Evolutionary conservation across 2,329 filamentous ascomycete genomes (phyloP).

Genomic region (Colletotrichum aenigma): DNA sequence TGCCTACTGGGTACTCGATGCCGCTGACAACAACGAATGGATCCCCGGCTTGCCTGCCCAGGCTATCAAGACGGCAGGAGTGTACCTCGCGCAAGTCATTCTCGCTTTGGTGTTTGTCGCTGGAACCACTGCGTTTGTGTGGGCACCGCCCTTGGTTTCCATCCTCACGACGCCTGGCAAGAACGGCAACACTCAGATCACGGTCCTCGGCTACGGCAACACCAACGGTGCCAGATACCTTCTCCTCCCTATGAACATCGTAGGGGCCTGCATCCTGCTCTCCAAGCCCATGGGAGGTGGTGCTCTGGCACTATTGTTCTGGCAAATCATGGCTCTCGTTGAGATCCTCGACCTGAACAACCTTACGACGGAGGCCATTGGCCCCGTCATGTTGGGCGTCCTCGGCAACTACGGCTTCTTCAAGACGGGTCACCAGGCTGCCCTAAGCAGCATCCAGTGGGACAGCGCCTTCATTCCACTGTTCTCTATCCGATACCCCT

Average conservation of each 20-base stretch:
- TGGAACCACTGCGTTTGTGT: slow-evolving; percentile 83
- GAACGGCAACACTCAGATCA: slow-evolving; percentile 62
- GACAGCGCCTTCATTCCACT: slow-evolving; percentile 93
- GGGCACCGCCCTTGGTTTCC: slow-evolving; percentile 82
- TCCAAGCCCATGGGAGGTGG: slow-evolving; percentile 95
- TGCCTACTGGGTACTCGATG: slow-evolving; percentile 86
- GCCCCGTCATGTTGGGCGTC: slow-evolving; percentile 83
- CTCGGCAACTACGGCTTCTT: slow-evolving; percentile 95
- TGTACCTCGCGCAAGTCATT: slow-evolving; percentile 79
- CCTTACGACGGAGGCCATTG: slow-evolving; percentile 73
- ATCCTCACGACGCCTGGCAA: slow-evolving; percentile 61
- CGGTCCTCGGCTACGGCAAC: slow-evolving; percentile 90
- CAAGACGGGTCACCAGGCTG: slow-evolving; percentile 96
- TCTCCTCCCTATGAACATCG: slow-evolving; percentile 79
- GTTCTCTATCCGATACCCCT: slow-evolving; percentile 83
- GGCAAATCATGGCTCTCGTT: slow-evolving; percentile 84
- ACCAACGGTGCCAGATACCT: slow-evolving; percentile 91
- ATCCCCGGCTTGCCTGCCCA: slow-evolving; percentile 62
- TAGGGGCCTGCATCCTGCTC: slow-evolving; percentile 77
- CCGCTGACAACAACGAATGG: slow-evolving; percentile 87
- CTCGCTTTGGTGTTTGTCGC: slow-evolving; percentile 82
- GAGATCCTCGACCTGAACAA: slow-evolving; percentile 67
- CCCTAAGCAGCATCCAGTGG: slow-evolving; percentile 90
- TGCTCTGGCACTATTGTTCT: slow-evolving; percentile 79
- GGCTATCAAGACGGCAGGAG: slow-evolving; percentile 73